These are phyloP conservation scores for Erysiphe neolycopersici DNA, from an alignment of 2,329 filamentous ascomycete species.

Conservation along the genomic window DNA sequence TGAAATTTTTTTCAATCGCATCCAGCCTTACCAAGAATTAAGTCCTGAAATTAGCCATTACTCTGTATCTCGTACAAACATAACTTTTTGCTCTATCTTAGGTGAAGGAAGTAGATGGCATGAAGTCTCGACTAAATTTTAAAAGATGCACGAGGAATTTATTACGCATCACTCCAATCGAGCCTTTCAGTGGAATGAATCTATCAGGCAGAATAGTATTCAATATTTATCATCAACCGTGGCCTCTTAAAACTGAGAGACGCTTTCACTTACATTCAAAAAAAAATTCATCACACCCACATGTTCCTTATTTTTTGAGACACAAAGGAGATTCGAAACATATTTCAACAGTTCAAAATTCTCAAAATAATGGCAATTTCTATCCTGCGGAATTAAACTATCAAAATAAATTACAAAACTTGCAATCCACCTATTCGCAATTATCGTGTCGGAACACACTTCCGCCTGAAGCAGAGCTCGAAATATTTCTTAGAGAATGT, in stretches of 20 bases:
- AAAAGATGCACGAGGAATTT: too few species aligned
- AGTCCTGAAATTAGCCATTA: too few species aligned
- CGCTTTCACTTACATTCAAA: background rate
- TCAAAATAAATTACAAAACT: constrained; percentile 5
- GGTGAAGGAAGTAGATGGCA: too few species aligned
- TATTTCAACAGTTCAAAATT: background rate
- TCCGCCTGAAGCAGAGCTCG: constrained; percentile 8
- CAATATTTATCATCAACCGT: background rate
- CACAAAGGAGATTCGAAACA: background rate
- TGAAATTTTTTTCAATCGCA: too few species aligned
- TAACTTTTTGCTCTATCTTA: too few species aligned
- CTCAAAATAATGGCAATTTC: background rate
- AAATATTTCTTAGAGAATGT: constrained; percentile 6
- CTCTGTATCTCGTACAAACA: too few species aligned
- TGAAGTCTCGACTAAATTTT: too few species aligned
- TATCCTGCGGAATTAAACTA: constrained; percentile 5
- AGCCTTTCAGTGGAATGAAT: background rate
- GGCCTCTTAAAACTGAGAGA: background rate
- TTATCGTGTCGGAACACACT: constrained; percentile 5
- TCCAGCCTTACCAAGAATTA: too few species aligned
- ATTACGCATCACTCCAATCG: too few species aligned
- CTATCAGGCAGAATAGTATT: background rate
- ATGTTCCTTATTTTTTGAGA: background rate
- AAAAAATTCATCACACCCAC: background rate
- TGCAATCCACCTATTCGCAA: constrained; percentile 5